Evolutionary conservation across 805 yeast species (phyloP), one percentile per base, ranked within the genome.

Genomic region (Cyberlindnera meyerae): DNA sequence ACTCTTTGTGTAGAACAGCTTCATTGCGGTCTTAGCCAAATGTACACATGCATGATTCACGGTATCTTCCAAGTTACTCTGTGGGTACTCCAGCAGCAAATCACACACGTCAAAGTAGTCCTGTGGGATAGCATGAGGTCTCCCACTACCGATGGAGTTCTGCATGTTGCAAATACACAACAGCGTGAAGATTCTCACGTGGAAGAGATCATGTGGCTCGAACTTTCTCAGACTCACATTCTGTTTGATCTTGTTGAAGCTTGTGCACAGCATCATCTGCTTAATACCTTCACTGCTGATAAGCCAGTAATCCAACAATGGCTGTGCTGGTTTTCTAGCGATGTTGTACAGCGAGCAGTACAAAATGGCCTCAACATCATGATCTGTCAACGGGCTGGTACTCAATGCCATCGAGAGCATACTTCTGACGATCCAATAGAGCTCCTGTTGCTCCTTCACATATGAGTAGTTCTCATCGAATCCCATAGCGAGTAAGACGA

Each of bases 291-390:
- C 65, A 24, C 72, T 70, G 3, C 77, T 69, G n/a, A 75, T 45
- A 8, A 71, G 56, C 71, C 79, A 68, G 13, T 70, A 62, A 51
- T 77, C 77, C 43, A 72, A 60, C 34, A 67, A 65, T n/a, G 69
- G 60, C 47, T 75, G 81, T 33, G 65, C 59, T 4, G 77, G 71
- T 42, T 73, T 74, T 43, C 79, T 60, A 2, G 78, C 71, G 31
- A 74, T 67, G 44, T 73, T 72, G 50, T 73, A 77, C 51, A 72
- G 55, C 15, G 76, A 66, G 34, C 77, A 63, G 47, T 77, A 77
- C 18, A 76, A 47, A 8, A 77, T 66, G 0, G 79, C 81, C 48
- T 77, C 83, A 24, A 75, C 67, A 47, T 77, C 82, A 52, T 73
- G 78, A 45, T 73, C 79, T 5, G 71, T 71, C 21, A 76, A 52